Evolutionary conservation across 163 green algal species (phyloP).

Genomic region (Chlamydomonas reinhardtii): DNA sequence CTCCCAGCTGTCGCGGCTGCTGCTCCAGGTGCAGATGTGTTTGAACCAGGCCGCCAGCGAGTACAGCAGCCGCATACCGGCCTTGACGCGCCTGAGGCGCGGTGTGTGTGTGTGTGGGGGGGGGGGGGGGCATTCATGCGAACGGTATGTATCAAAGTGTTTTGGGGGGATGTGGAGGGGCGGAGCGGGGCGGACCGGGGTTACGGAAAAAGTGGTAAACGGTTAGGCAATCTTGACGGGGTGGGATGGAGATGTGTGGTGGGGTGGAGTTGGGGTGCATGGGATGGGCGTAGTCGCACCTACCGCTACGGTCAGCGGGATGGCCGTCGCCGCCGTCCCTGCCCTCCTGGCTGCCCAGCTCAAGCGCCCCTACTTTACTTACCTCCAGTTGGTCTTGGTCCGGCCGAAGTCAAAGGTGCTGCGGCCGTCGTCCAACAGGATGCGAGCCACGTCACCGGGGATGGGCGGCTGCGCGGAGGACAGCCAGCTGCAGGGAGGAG

Average conservation of each 20-base stretch:
- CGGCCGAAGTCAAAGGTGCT: slow-evolving; percentile 25
- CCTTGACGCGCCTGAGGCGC: slow-evolving; percentile 17
- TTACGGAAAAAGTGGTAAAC: too few relatives aligned
- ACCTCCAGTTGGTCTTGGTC: slow-evolving; percentile 47
- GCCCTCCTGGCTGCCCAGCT: too few relatives aligned
- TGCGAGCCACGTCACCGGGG: neutral
- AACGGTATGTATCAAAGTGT: too few relatives aligned
- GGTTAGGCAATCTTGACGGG: too few relatives aligned
- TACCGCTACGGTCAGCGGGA: too few relatives aligned
- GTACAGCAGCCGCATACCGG: slow-evolving; percentile 21
- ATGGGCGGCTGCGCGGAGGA: slow-evolving; percentile 47
- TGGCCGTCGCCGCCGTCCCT: too few relatives aligned
- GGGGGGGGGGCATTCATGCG: too few relatives aligned
- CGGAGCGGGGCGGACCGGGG: too few relatives aligned
- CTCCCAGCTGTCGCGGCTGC: slow-evolving; percentile 13
- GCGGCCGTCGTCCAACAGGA: slow-evolving; percentile 36
- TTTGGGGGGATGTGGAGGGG: too few relatives aligned
- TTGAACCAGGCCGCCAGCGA: slow-evolving; percentile 23
- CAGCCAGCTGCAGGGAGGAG: slow-evolving; percentile 6
- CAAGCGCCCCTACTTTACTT: too few relatives aligned
- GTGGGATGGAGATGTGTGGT: neutral
- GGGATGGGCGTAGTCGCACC: too few relatives aligned
- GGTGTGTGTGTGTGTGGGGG: neutral
- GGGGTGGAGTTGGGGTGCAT: neutral
- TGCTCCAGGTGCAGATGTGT: slow-evolving; percentile 47